Base-by-base conservation (phyloP, 306 rosid species). In the Cucurbita pepo region DNA sequence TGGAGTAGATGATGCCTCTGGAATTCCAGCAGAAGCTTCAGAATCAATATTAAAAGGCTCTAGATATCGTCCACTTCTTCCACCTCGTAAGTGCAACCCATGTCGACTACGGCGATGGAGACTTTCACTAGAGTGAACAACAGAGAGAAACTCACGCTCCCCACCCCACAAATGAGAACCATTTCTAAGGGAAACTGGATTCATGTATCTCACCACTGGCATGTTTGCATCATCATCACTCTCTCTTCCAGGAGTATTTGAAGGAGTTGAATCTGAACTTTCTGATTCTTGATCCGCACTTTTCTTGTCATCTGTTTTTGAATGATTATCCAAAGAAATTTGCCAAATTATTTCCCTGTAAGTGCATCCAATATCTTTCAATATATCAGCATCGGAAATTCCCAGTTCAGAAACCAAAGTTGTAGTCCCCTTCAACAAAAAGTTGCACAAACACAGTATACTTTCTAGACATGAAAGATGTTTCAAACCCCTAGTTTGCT, bases 291-390 rank as follows among this genome's bases (percentile, higher is more conserved):
- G 96, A 65, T 87, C 99, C 79, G 80, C 79, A 78, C 62, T 88
- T 75, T 74, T 85, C 79, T 89, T 92, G 77, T 84, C 96, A 73
- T 95, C 96, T 5, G 78, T 82, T 84, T 91, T 95, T 72, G 83
- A 82, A 82, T 91, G 92, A 76, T 85, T 84, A 77, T 94, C 86
- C 84, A 95, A 50, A 75, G 92, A 91, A 79, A 91, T 79, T 69
- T 91, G 99, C 99, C 99, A 95, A 64, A 89, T 81, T 79, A 91
- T 85, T 79, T 95, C 97, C 88, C 88, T 83, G 77, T 91, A 91
- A 16, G 90, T 78, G 78, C 83, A 82, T 78, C 96, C 99, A 15
- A 95, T 84, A 82, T 95, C 97, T 86, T 88, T 89, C 82, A 91
- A 81, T 11, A 91, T 90, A 85, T 91, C 97, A 74, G 95, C 92